These are phyloP conservation scores for Filobasidium uniguttulatum DNA, from an alignment of 1,284 basidiomycete genomes.

Conservation along the genomic window DNA sequence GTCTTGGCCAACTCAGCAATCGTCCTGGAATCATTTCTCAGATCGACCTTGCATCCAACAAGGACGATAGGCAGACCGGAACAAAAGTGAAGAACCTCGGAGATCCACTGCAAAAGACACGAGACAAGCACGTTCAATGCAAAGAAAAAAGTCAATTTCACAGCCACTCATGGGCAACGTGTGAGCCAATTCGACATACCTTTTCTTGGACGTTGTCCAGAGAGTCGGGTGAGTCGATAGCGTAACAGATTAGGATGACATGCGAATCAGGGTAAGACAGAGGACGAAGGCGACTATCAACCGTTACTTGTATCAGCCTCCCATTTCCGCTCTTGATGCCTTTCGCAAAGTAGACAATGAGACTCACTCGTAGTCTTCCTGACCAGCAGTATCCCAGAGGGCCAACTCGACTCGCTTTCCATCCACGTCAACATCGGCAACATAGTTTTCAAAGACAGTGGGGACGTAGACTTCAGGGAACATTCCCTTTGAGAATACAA, in stretches of 20 bases:
- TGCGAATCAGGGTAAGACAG: conserved; percentile 83
- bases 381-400: conserved; percentile 89
- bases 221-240: conserved; percentile 80
- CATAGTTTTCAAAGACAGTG: conserved; percentile 76
- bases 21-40: conserved; percentile 62
- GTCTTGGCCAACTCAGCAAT: conserved; percentile 68
- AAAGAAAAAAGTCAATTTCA: conserved; percentile 1
- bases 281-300: conserved; percentile 74
- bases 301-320: conserved; percentile 19
- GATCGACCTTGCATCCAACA: conserved; percentile 85
- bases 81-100: conserved; percentile 88
- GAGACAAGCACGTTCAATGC: background rate
- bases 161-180: too few species aligned
- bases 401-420: conserved; percentile 84
- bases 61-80: conserved; percentile 73
- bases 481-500: conserved; percentile 59
- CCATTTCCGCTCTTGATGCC: background rate
- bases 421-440: conserved; percentile 78
- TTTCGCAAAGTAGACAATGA: conserved; percentile 7
- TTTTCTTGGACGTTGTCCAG: conserved; percentile 93
- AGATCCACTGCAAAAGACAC: conserved; percentile 60
- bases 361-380: conserved; percentile 52
- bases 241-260: conserved; percentile 87
- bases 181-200: conserved; percentile 41
- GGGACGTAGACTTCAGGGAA: conserved; percentile 92